Base-by-base conservation (phyloP, 768 basidiomycete species). In the Lanmaoa pseudosensibilis region DNA sequence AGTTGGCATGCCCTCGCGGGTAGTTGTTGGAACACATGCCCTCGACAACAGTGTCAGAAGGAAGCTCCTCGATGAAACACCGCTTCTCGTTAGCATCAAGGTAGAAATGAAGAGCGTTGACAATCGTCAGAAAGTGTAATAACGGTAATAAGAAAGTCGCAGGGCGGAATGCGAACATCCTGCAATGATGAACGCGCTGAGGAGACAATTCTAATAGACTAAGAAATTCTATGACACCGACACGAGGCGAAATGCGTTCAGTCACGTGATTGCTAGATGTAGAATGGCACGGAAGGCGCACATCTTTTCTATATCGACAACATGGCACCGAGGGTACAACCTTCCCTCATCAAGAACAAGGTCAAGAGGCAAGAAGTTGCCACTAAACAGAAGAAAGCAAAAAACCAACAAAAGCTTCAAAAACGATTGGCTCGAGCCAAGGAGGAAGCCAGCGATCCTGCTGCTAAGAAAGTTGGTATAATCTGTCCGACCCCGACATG, bases 11-110 rank as follows among this genome's bases (percentile, higher is more conserved):
- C 50, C 50, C 34, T 51, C 25, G 3, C 33, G 19, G 3, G 32
- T 19, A 10, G 47, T 15, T 18, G 36, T 27, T 16, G 50, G 19
- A 40, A 45, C 38, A 67, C 79, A 57, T 65, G 91, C 95, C 93
- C 79, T 97, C 92, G 37, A 96, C 92, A 30, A 94, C 87, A n/a
- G 94, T 98, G 73, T 96, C 90, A 3, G 86, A 85, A 13, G 97
- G 96, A 19, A 98, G 77, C 71, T 99, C 97, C 69, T 98, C 97
- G 56, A 98, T 83, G 75, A 98, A 98, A 72, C 97, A 99, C 46
- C 90, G 83, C 66, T 89, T 87, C 73, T 97, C 92, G 68, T 92
- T 90, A 18, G 94, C 87, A 69, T 97, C 94, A 55, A 99, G 84
- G 71, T 99, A 99, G 74, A 98, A 97, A 70, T 99, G 97, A 27